Evolutionary conservation across 768 basidiomycete species (phyloP).

Genomic region (Tricholoma bakamatsutake): DNA sequence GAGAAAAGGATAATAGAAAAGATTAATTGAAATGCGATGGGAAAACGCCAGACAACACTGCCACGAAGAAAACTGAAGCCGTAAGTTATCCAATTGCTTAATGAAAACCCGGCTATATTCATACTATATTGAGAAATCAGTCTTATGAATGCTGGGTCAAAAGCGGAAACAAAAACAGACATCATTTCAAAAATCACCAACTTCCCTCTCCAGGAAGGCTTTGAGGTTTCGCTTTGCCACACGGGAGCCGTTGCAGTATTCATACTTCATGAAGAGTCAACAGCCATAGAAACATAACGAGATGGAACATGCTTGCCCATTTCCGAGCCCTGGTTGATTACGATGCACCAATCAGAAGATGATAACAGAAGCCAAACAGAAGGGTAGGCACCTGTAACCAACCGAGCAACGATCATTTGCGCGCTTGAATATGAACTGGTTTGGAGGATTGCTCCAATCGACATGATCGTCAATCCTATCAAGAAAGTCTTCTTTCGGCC

Average conservation of each 20-base stretch:
- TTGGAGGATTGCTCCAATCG: constrained; percentile 47
- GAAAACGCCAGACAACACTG: constrained; percentile 43
- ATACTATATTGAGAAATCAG: constrained; percentile 24
- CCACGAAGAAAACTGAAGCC: constrained; percentile 41
- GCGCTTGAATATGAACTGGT: constrained; percentile 36
- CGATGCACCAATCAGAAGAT: not conserved
- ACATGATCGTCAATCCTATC: constrained; percentile 46
- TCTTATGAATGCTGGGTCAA: not conserved
- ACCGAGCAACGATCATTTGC: constrained; percentile 43
- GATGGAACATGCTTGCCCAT: constrained; percentile 27
- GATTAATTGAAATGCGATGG: constrained; percentile 44
- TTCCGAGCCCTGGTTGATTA: constrained; percentile 31
- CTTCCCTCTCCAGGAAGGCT: constrained; percentile 42
- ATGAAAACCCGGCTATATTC: constrained; percentile 45
- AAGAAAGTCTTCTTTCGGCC: constrained; percentile 45
- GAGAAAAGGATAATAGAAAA: constrained; percentile 39
- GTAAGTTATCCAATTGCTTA: constrained; percentile 51
- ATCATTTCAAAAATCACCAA: constrained; percentile 46
- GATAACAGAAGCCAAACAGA: not conserved
- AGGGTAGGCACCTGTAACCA: constrained; percentile 34
- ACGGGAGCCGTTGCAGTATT: constrained; percentile 47
- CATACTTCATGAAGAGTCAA: constrained; percentile 20
- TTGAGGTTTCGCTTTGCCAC: constrained; percentile 49
- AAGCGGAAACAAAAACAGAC: constrained; percentile 19
- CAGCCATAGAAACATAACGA: not conserved